A percentile compares a stretch with the other conserved stretches of the same genome.
phyloP scores from a whole-genome alignment of 805 yeast species.

The Myxozyma neotropica region DNA sequence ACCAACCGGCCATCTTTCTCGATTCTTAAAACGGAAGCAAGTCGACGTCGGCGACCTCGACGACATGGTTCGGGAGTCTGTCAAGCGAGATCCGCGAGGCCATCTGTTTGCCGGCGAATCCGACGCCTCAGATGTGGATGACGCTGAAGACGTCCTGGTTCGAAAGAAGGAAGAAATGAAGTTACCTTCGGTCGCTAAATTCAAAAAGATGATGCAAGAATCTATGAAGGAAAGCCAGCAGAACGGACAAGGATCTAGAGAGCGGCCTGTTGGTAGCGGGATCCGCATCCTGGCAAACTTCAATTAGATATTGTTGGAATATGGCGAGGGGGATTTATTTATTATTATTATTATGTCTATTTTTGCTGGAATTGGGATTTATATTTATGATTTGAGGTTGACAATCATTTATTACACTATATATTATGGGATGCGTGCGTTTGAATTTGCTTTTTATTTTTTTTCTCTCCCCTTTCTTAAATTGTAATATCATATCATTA shows the following conservation, averaged over 20 bases:
- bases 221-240: slow-evolving; percentile 7
- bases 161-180: slow-evolving; percentile 5
- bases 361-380: not conserved
- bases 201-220: slow-evolving; percentile 18
- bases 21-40: slow-evolving; percentile 27
- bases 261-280: slow-evolving; percentile 24
- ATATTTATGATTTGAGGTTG: no score
- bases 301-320: not conserved
- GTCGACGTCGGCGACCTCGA: slow-evolving; percentile 29
- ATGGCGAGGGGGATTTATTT: not conserved
- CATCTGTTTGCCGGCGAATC: slow-evolving; percentile 36
- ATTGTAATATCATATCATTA: no score
- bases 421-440: no score
- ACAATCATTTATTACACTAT: no score
- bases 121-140: slow-evolving; percentile 29
- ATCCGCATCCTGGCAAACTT: slow-evolving; percentile 30
- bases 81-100: slow-evolving; percentile 33
- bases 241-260: not conserved
- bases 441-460: no score
- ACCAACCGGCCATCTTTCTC: slow-evolving; percentile 20
- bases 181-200: slow-evolving; percentile 30
- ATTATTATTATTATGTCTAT: not conserved
- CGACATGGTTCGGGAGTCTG: slow-evolving; percentile 29
- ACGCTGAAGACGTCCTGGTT: slow-evolving; percentile 8
- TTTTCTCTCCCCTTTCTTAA: no score